Base-by-base conservation (phyloP, 345 rosid species). In the Litchi chinensis region DNA sequence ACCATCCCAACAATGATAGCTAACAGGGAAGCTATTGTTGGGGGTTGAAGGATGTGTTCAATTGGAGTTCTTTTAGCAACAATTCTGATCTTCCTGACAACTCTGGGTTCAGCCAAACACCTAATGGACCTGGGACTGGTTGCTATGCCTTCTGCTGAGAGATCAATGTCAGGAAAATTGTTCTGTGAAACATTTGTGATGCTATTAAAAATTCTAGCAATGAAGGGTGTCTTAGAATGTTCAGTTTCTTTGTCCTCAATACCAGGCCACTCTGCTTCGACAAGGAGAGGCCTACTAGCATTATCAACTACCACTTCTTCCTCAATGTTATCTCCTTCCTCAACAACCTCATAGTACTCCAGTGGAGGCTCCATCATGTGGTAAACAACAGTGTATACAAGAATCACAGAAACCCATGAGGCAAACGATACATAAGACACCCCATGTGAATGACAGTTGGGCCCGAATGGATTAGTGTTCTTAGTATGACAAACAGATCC, bases 321-420 rank as follows among this genome's bases (percentile, higher is more conserved):
- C 84, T 83, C 91, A 50, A 89, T 88, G 78, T 85, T 93, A 62
- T 57, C 44, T 18, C 89, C 91, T 80, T 90, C 97, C 64, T 89
- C 95, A 76, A 93, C 93, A 76, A 95, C 75, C 83, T 95, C 97
- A 66, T 95, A 95, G 39, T 84, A 93, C 87, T 88, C 85, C 91
- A 93, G 13, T 6, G 99, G 95, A 44, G 97, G 98, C 81, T 94
- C 98, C 99, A 93, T 96, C 98, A 92, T 96, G 82, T 94, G 98
- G 87, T 96, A 93, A 74, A 94, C 99, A 75, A 94, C 87, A n/a
- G 98, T 93, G 77, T 96, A 93, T n/a, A 94, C 98, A 76, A 96
- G 95, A 82, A 96, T 94, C 71, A 94, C 97, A 24, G 99, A 91
- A 13, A 96, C 95, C 98, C 97, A 93, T 10, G 89, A 93, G 9